These are phyloP conservation scores for Ustilago curta DNA, from an alignment of 1,284 basidiomycete genomes.

Conservation along the genomic window DNA sequence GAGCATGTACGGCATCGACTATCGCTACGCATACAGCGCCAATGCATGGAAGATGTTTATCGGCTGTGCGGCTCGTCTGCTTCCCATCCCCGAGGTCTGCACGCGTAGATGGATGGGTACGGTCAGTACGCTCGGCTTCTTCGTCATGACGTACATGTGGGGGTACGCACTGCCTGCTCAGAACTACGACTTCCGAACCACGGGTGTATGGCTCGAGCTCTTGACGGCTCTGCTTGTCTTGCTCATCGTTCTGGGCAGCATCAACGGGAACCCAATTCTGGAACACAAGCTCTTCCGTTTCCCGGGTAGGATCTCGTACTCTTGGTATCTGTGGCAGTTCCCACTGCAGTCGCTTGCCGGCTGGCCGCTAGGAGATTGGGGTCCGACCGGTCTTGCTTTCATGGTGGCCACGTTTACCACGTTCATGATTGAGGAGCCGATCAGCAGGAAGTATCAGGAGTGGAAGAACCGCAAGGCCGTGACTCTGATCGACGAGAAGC, in stretches of 20 bases:
- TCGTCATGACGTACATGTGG: conserved; percentile 27
- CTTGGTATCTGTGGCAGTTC: conserved; percentile 45
- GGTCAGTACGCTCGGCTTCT: conserved; percentile 23
- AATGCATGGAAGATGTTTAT: conserved; percentile 46
- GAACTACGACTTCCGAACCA: conserved; percentile 29
- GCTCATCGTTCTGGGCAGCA: conserved; percentile 26
- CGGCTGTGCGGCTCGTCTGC: conserved; percentile 30
- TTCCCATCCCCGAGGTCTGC: conserved; percentile 22
- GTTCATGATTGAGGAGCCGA: conserved; percentile 40
- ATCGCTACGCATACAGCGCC: conserved; percentile 33
- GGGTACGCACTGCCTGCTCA: conserved; percentile 9
- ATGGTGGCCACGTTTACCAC: conserved; percentile 36
- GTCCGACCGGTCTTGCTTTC: conserved; percentile 34
- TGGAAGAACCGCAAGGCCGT: conserved; percentile 29
- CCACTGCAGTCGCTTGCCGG: conserved; percentile 28
- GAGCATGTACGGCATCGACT: conserved; percentile 32
- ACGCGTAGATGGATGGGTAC: conserved; percentile 22
- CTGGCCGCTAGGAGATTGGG: conserved; percentile 29
- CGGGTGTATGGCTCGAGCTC: conserved; percentile 33
- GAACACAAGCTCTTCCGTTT: conserved; percentile 36
- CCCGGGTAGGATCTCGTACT: conserved; percentile 39
- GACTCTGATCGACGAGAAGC: conserved; percentile 13
- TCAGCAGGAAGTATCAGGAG: conserved; percentile 34
- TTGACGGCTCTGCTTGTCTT: conserved; percentile 18
- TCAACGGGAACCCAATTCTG: conserved; percentile 42